Conservation (phyloP, 495 filamentous ascomycete genomes). For the Ramalina intermedia region DNA sequence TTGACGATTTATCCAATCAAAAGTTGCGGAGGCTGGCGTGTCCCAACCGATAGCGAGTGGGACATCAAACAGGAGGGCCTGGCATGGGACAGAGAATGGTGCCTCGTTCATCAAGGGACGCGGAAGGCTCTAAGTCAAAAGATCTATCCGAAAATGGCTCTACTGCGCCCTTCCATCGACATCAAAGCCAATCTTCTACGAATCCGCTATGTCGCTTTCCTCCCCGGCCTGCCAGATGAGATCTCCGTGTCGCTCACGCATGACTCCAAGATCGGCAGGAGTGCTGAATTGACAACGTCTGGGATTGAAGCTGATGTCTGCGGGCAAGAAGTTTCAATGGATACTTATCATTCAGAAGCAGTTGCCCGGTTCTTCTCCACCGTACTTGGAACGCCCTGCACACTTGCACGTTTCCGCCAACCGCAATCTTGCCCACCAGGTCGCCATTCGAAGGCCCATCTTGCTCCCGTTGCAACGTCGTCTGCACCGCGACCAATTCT, state of each 20-base stretch:
- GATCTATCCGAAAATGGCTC: slow-evolving; percentile 53
- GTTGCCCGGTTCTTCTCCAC: slow-evolving; percentile 53
- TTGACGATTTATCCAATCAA: slow-evolving; percentile 51
- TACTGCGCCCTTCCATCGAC: slow-evolving; percentile 51
- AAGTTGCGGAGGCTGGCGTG: slow-evolving; percentile 51
- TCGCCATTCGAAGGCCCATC: slow-evolving; percentile 43
- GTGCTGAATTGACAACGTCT: background rate
- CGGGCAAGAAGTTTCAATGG: slow-evolving; percentile 48
- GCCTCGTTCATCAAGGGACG: slow-evolving; percentile 60
- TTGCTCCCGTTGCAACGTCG: slow-evolving; percentile 25
- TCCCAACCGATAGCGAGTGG: slow-evolving; percentile 44
- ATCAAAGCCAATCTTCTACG: slow-evolving; percentile 37
- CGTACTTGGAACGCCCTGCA: slow-evolving; percentile 50
- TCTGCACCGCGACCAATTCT: slow-evolving; percentile 44
- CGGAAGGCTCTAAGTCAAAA: slow-evolving; percentile 63
- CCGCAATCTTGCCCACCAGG: slow-evolving; percentile 25
- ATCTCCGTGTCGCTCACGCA: slow-evolving; percentile 42
- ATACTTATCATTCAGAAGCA: slow-evolving; percentile 39
- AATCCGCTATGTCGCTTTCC: slow-evolving; percentile 12
- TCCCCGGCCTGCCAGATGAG: slow-evolving; percentile 13
- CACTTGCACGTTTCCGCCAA: slow-evolving; percentile 56
- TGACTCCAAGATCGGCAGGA: slow-evolving; percentile 37
- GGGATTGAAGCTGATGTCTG: slow-evolving; percentile 43
- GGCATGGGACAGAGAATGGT: slow-evolving; percentile 79
- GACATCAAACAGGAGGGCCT: slow-evolving; percentile 55